phyloP scores from a whole-genome alignment of 257 asterid species.

The Solanum paucissectum region DNA sequence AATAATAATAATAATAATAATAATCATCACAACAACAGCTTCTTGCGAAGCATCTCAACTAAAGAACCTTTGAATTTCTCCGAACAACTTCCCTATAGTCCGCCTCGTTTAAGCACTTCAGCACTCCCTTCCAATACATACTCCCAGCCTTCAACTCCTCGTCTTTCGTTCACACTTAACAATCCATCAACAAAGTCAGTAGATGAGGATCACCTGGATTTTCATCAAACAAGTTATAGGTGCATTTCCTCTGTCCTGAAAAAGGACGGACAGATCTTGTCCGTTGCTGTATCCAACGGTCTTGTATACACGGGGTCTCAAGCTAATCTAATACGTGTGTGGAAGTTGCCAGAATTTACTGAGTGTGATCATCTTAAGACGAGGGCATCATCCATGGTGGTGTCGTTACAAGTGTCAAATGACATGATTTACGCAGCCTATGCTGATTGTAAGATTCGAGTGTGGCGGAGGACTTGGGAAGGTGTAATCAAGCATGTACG shows the following conservation, averaged over 20 bases:
- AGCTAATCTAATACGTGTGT: conserved; percentile 46
- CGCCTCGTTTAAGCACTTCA: conserved; percentile 31
- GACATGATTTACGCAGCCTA: conserved; percentile 83
- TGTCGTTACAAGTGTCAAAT: conserved; percentile 50
- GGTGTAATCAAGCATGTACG: conserved; percentile 63
- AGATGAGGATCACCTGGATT: conserved; percentile 2
- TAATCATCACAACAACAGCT: not conserved
- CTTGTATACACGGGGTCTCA: conserved; percentile 73
- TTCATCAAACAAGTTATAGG: conserved; percentile 34
- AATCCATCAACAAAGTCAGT: conserved; percentile 11
- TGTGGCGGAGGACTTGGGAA: conserved; percentile 91
- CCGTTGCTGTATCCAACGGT: conserved; percentile 53
- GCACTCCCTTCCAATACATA: conserved; percentile 17
- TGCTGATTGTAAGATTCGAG: conserved; percentile 68
- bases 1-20: conserved; percentile 8
- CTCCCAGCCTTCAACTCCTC: conserved; percentile 55
- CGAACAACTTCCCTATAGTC: conserved; percentile 14
- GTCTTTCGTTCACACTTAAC: conserved; percentile 31
- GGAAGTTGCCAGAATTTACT: conserved; percentile 91
- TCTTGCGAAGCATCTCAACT: conserved; percentile 59
- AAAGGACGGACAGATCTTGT: conserved; percentile 80
- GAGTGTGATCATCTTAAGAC: conserved; percentile 90
- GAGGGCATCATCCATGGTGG: conserved; percentile 41
- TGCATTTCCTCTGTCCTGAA: conserved; percentile 84
- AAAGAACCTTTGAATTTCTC: conserved; percentile 33